Evolutionary conservation across 1,139 yeast species (phyloP).

Genomic region (Taphrina wiesneri): DNA sequence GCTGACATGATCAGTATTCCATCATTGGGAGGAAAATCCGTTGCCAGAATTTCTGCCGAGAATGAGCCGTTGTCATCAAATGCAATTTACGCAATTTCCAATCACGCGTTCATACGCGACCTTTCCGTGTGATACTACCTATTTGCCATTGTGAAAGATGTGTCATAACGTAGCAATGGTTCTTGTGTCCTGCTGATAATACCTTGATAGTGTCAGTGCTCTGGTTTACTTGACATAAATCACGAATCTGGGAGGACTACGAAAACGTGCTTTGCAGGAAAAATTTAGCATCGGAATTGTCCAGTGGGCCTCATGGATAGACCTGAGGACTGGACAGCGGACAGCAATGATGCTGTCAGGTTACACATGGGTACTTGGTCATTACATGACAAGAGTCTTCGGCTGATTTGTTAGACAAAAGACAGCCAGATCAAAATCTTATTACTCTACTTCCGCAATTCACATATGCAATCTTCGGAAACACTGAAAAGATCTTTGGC

Average conservation of each 20-base stretch:
- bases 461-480: slow-evolving; percentile 93
- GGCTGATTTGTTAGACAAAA: not conserved
- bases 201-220: no score
- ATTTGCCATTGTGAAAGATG: no score
- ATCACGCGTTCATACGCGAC: not conserved
- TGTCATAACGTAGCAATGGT: no score
- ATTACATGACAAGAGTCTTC: rapidly evolving
- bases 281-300: not conserved
- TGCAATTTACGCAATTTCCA: not conserved
- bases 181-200: no score
- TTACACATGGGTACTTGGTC: not conserved
- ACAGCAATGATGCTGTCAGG: slow-evolving; percentile 7
- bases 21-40: not conserved
- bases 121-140: not conserved
- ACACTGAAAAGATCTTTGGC: slow-evolving; percentile 84
- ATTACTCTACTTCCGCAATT: slow-evolving; percentile 57
- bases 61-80: not conserved
- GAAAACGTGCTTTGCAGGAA: no score
- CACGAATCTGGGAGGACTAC: no score
- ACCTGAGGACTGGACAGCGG: slow-evolving; percentile 30
- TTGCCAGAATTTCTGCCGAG: not conserved
- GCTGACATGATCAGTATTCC: not conserved
- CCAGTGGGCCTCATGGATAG: slow-evolving; percentile 5
- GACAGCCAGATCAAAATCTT: slow-evolving; percentile 32
- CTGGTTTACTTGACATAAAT: not conserved